Percentiles rank a stretch among this genome's conserved stretches.
Evolutionary conservation across 2,329 filamentous ascomycete genomes (phyloP).

Genomic region (Verticillium nubilum): DNA sequence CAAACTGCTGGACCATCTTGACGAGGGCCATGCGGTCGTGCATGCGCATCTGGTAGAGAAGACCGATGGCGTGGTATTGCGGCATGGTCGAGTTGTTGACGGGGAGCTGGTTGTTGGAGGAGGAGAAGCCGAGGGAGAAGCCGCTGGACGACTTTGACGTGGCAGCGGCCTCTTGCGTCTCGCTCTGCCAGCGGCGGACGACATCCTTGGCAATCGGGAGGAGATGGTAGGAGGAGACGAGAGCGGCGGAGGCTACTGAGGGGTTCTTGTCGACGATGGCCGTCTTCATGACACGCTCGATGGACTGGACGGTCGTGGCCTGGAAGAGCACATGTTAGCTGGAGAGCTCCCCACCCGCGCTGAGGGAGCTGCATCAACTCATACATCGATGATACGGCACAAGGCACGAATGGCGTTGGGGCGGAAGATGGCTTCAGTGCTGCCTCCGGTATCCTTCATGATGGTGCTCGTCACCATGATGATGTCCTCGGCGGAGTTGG

Average conservation of each 20-base stretch:
- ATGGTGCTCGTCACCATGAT: constrained; percentile 99
- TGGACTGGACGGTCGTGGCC: constrained; percentile 93
- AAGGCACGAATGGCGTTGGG: constrained; percentile 94
- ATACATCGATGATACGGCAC: constrained; percentile 93
- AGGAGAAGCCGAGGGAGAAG: constrained; percentile 88
- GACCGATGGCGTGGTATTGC: constrained; percentile 96
- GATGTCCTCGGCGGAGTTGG: constrained; percentile 92
- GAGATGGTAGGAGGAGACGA: constrained; percentile 96
- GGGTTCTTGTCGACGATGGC: constrained; percentile 99
- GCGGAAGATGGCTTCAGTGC: constrained; percentile 88
- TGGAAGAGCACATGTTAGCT: constrained; percentile 27
- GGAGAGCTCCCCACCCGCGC: neutral
- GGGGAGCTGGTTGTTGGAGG: constrained; percentile 66
- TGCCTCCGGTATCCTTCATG: constrained; percentile 98
- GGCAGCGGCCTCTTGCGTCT: constrained; percentile 93
- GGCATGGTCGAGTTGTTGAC: constrained; percentile 95
- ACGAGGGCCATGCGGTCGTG: constrained; percentile 98
- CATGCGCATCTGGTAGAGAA: constrained; percentile 95
- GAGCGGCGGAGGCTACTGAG: constrained; percentile 89
- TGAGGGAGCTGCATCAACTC: constrained; percentile 22
- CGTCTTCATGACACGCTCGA: constrained; percentile 97
- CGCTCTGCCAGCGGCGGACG: constrained; percentile 95
- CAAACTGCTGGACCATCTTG: constrained; percentile 99
- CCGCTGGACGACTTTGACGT: constrained; percentile 83
- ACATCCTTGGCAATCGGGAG: constrained; percentile 94